A percentile compares a stretch with the other conserved stretches of the same genome.
phyloP scores from a whole-genome alignment of 306 rosid genomes.

The Comarum palustre region DNA sequence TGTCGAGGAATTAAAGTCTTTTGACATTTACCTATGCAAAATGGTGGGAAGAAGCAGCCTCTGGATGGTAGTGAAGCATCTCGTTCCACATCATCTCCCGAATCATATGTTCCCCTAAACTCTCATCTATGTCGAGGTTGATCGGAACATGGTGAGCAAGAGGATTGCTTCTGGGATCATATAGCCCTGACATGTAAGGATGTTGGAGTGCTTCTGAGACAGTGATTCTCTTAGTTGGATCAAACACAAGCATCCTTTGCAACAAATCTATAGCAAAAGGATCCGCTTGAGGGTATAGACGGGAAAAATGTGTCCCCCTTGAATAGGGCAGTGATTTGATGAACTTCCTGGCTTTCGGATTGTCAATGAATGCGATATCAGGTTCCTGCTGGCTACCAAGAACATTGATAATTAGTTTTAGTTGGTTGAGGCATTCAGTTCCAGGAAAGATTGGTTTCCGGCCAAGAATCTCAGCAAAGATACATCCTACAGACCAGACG shows the following conservation, averaged over 20 bases:
- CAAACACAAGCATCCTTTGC: slow-evolving; percentile 76
- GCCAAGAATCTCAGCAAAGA: slow-evolving; percentile 89
- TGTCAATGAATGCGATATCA: slow-evolving; percentile 59
- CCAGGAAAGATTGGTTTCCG: slow-evolving; percentile 83
- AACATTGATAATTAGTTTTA: slow-evolving; percentile 60
- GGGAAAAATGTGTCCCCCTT: slow-evolving; percentile 51
- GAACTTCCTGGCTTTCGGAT: slow-evolving; percentile 55
- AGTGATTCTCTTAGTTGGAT: slow-evolving; percentile 76
- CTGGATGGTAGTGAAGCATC: slow-evolving; percentile 76
- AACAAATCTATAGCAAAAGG: slow-evolving; percentile 75
- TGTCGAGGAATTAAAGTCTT: slow-evolving; percentile 17
- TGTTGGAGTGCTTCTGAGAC: slow-evolving; percentile 78
- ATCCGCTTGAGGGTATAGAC: slow-evolving; percentile 66
- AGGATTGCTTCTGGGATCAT: slow-evolving; percentile 53
- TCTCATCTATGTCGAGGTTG: slow-evolving; percentile 65
- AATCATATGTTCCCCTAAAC: slow-evolving; percentile 45
- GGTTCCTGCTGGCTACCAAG: slow-evolving; percentile 69
- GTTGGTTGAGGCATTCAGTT: slow-evolving; percentile 71
- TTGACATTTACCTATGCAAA: slow-evolving; percentile 23
- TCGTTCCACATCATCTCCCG: slow-evolving; percentile 88
- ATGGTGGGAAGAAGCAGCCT: slow-evolving; percentile 35
- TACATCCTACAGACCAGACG: slow-evolving; percentile 94
- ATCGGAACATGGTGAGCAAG: slow-evolving; percentile 57
- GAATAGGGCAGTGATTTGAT: slow-evolving; percentile 58
- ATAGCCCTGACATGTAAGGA: slow-evolving; percentile 67